These are phyloP conservation scores for Fusarium succisae DNA, from an alignment of 2,329 filamentous ascomycete genomes.

Conservation along the genomic window DNA sequence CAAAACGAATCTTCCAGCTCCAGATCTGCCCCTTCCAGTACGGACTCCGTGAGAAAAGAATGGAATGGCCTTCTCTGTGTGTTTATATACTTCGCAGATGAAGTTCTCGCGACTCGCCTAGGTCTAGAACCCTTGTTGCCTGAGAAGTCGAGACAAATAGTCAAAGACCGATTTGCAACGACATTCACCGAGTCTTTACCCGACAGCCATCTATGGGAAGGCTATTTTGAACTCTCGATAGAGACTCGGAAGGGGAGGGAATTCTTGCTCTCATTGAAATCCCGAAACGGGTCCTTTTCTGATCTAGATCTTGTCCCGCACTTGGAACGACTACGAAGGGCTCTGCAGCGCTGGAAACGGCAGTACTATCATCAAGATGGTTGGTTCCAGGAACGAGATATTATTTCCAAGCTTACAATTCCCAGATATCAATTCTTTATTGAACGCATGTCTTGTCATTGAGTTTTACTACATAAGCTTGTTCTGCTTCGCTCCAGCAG, in stretches of 20 bases:
- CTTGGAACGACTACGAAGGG: background rate
- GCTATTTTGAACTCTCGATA: slow-evolving; percentile 17
- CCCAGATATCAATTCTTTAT: background rate
- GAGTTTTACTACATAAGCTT: background rate
- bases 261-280: slow-evolving; percentile 7
- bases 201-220: slow-evolving; percentile 19
- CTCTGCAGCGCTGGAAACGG: background rate
- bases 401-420: background rate
- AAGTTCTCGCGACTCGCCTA: slow-evolving; percentile 7
- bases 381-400: background rate
- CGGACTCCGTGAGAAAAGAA: slow-evolving; percentile 4
- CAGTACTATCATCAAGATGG: background rate
- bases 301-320: background rate
- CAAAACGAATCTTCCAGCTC: background rate
- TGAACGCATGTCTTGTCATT: background rate
- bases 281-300: background rate
- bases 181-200: slow-evolving; percentile 19
- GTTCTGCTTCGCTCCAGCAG: background rate
- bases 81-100: slow-evolving; percentile 25
- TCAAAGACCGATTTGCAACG: slow-evolving; percentile 19
- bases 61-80: slow-evolving; percentile 28
- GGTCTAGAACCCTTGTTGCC: slow-evolving; percentile 23
- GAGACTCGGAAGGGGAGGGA: slow-evolving; percentile 23
- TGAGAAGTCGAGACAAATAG: slow-evolving; percentile 18
- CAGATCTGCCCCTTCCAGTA: background rate